Evolutionary conservation across 805 yeast genomes (phyloP).

Genomic region (Hyphopichia homilentoma): DNA sequence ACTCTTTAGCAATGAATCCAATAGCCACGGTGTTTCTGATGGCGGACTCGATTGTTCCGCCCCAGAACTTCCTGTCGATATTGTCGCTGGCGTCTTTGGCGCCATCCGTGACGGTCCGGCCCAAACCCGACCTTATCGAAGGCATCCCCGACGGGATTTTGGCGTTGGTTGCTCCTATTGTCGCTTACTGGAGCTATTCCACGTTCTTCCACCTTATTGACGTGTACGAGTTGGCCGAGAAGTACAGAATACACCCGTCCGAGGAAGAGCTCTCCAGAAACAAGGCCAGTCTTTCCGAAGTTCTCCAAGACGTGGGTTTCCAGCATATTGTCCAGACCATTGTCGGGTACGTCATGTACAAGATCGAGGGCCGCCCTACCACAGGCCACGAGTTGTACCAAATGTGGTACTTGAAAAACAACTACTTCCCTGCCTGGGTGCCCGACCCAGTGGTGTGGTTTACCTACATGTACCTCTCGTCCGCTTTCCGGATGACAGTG

Average conservation of each 20-base stretch:
- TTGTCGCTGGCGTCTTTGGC: constrained; percentile 9
- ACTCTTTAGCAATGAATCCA: no score
- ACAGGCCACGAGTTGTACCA: constrained; percentile 48
- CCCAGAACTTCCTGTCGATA: constrained; percentile 12
- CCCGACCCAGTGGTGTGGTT: constrained; percentile 49
- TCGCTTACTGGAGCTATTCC: constrained; percentile 81
- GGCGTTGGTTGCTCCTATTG: constrained; percentile 71
- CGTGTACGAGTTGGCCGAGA: constrained; percentile 67
- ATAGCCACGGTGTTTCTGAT: not conserved
- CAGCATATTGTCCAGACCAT: constrained; percentile 84
- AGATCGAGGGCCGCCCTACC: constrained; percentile 52
- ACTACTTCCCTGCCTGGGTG: constrained; percentile 34
- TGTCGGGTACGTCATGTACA: constrained; percentile 56
- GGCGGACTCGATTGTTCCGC: constrained; percentile 5
- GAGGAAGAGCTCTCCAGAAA: constrained; percentile 78
- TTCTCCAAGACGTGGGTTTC: constrained; percentile 72
- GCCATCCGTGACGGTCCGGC: constrained; percentile 15
- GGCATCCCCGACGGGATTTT: constrained; percentile 70
- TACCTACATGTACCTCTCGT: constrained; percentile 61
- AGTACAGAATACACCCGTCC: constrained; percentile 87
- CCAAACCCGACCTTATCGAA: constrained; percentile 44
- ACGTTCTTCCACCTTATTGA: constrained; percentile 73
- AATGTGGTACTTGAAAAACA: constrained; percentile 46
- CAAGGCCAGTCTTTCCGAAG: constrained; percentile 66
- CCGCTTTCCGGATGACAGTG: constrained; percentile 49